Percentiles rank a stretch among this genome's conserved stretches.
Conservation (phyloP, 805 yeast species). For the Nakazawaea anatomiae region DNA sequence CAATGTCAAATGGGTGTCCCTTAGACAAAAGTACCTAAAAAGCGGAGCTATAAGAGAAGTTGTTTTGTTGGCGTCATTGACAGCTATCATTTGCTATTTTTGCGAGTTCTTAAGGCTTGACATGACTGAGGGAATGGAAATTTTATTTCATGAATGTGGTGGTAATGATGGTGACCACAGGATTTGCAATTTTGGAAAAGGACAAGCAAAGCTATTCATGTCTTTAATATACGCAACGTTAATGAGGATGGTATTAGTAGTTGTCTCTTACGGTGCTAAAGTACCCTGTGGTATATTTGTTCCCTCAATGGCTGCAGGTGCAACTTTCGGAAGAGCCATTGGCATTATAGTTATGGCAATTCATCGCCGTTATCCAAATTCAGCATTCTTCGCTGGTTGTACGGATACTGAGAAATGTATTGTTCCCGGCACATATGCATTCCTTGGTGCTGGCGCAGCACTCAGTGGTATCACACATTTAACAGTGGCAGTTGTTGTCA, state of each 20-base stretch:
- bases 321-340: slow-evolving; percentile 83
- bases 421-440: slow-evolving; percentile 92
- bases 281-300: slow-evolving; percentile 98
- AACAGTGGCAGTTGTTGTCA: slow-evolving; percentile 87
- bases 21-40: slow-evolving; percentile 65
- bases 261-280: slow-evolving; percentile 85
- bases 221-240: slow-evolving; percentile 67
- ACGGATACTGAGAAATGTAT: slow-evolving; percentile 46
- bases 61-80: slow-evolving; percentile 53
- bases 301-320: slow-evolving; percentile 96
- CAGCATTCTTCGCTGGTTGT: slow-evolving; percentile 30
- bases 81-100: slow-evolving; percentile 76
- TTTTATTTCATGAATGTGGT: slow-evolving; percentile 79
- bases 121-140: slow-evolving; percentile 95
- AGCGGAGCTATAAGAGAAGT: slow-evolving; percentile 67
- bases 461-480: slow-evolving; percentile 91
- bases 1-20: slow-evolving; percentile 71
- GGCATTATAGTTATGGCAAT: slow-evolving; percentile 64
- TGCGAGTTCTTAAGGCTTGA: slow-evolving; percentile 77
- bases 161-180: slow-evolving; percentile 29
- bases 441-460: slow-evolving; percentile 94
- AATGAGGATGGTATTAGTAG: slow-evolving; percentile 63
- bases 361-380: slow-evolving; percentile 31
- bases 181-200: slow-evolving; percentile 29
- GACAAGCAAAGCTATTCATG: slow-evolving; percentile 31